Base-by-base conservation (phyloP, 2,329 filamentous ascomycete genomes). In the Penicillium oxalicum region DNA sequence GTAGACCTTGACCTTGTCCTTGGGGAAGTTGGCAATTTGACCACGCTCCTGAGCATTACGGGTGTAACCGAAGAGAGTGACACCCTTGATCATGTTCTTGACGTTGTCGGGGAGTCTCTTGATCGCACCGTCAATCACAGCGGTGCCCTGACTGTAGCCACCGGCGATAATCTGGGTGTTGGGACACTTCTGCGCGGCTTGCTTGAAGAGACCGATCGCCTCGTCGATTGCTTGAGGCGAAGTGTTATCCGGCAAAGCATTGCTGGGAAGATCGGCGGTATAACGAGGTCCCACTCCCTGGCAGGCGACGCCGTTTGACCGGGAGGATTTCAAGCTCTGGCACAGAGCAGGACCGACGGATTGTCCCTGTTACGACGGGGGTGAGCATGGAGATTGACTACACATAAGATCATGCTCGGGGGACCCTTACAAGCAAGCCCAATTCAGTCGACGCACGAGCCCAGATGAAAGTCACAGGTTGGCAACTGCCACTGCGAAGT, bases 201-300 rank as follows among this genome's bases (percentile, higher is more conserved):
- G 46, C 3, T 63, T 57, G 56, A 76, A 71, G 32, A 74, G 66
- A 4, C 63, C 58, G 25, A 65, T 66, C 32, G 70, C 73, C 46
- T 73, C 73, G 1, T 61, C 47, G 48, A 77, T 75, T 3, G 40
- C 40, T 12, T 13, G 28, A 3, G 40, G 40, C 28, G 40, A 42
- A 32, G 40, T 42, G 11, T 42, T 42, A 12, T 18, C 48, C 2
- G 53, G 53, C 33, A 62, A 61, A 1, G 72, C 73, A 35, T 72
- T 71, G 1, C 60, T 52, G 3, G 70, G 66, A 0, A 72, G 61
- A 1, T 53, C 53, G 0, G 71, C 73, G 1, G 48, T 58, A 59
- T 77, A 77, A 5, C 69, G 68, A 32, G 61, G 63, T 4, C 66
- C 67, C 11, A 77, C 71, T 11, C 74, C 74, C 53, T 77, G 74